A percentile compares a stretch with the other conserved stretches of the same genome.
phyloP scores from a whole-genome alignment of 495 filamentous ascomycete species.

The Aspergillus wentii region DNA sequence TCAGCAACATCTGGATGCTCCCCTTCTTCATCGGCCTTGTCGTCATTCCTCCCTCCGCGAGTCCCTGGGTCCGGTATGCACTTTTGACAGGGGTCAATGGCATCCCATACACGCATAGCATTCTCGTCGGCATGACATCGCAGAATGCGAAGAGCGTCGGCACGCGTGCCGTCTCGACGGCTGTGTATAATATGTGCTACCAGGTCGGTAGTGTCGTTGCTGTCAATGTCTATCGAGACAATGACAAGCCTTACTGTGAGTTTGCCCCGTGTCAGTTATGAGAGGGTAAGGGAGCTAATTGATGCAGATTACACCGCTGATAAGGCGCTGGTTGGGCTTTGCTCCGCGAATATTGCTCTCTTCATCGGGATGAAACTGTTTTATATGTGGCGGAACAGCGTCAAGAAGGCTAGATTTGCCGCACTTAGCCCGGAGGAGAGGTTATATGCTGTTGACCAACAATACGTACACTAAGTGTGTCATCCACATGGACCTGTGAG shows the following conservation, averaged over 20 bases:
- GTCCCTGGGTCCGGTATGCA: conserved; percentile 38
- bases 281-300: no score
- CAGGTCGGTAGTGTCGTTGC: conserved; percentile 40
- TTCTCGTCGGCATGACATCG: conserved; percentile 52
- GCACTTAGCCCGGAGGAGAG: conserved; percentile 17
- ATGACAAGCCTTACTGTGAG: conserved; percentile 40
- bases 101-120: conserved; percentile 48
- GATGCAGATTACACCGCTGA: no score
- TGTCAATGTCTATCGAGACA: conserved; percentile 44
- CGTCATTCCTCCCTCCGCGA: conserved; percentile 19
- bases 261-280: no score
- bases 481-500: no score
- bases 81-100: conserved; percentile 35
- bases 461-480: no score
- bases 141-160: conserved; percentile 50
- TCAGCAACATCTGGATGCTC: conserved; percentile 43
- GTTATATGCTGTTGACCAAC: no score
- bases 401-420: conserved; percentile 16
- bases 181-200: conserved; percentile 40
- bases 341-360: conserved; percentile 25
- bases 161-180: conserved; percentile 46
- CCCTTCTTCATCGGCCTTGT: conserved; percentile 42
- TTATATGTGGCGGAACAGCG: conserved; percentile 25
- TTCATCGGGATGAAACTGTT: conserved; percentile 21
- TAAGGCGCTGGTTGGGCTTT: conserved; percentile 33